phyloP scores from a whole-genome alignment of 1,139 yeast genomes.

The Blastobotrys raffinosifermentans region DNA sequence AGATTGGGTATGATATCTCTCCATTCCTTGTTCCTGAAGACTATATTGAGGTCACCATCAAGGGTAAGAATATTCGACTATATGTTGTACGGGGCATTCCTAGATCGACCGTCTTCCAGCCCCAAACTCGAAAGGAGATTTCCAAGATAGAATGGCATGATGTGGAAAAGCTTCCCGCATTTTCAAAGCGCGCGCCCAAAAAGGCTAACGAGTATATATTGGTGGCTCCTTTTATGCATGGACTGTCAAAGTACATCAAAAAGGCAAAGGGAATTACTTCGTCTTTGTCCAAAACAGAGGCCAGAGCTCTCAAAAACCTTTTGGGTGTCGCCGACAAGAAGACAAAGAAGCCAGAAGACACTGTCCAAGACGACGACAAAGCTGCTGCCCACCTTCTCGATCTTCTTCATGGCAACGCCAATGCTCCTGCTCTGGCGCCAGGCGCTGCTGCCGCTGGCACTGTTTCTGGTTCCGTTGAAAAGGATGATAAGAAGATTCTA shows the following conservation, averaged over 20 bases:
- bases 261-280: conserved; percentile 29
- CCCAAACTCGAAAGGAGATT: conserved; percentile 84
- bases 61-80: conserved; percentile 81
- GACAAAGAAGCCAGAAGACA: conserved; percentile 10
- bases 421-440: background rate
- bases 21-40: conserved; percentile 63
- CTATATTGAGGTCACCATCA: conserved; percentile 72
- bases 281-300: conserved; percentile 27
- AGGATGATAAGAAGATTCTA: conserved; percentile 25
- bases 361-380: conserved; percentile 15
- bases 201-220: conserved; percentile 26
- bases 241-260: conserved; percentile 28
- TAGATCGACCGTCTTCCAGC: conserved; percentile 64
- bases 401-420: conserved; percentile 15
- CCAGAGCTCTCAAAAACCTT: conserved; percentile 31
- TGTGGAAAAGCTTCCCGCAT: conserved; percentile 42
- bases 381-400: conserved; percentile 23
- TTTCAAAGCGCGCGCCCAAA: conserved; percentile 15
- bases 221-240: conserved; percentile 37
- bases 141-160: conserved; percentile 58
- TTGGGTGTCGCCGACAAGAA: conserved; percentile 25
- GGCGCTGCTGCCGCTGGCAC: conserved; percentile 3
- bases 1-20: conserved; percentile 85
- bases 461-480: conserved; percentile 2
- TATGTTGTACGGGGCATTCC: conserved; percentile 76